Conservation (phyloP, 73 alveolate species). For the Tetrahymena thermophila region DNA sequence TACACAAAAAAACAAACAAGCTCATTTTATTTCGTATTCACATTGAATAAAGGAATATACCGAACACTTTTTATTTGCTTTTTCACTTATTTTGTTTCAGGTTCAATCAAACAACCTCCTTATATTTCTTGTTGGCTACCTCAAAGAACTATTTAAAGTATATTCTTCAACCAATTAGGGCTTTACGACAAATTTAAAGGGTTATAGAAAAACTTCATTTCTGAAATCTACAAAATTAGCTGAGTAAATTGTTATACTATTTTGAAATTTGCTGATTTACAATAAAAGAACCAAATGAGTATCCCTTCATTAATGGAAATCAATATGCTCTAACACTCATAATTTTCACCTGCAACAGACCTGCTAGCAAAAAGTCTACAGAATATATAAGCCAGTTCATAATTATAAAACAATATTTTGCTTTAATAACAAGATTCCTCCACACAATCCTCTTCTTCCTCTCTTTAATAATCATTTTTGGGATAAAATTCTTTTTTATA, state of each 20-base stretch:
- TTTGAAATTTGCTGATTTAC: too few species aligned
- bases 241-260: too few species aligned
- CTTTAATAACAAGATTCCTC: background rate
- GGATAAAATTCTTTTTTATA: background rate
- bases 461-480: background rate
- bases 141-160: too few species aligned
- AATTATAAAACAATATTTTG: background rate
- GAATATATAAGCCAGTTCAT: background rate
- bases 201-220: too few species aligned
- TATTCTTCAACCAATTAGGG: too few species aligned
- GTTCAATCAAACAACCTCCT: too few species aligned
- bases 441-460: background rate
- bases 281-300: background rate
- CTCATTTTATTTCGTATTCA: too few species aligned
- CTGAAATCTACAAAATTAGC: background rate
- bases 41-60: too few species aligned
- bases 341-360: background rate
- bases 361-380: background rate
- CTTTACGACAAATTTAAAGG: too few species aligned
- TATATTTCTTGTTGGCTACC: too few species aligned
- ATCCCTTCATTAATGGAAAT: background rate
- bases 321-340: background rate
- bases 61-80: too few species aligned
- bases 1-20: background rate
- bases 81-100: too few species aligned